Evolutionary conservation across 2,329 filamentous ascomycete species (phyloP), one percentile per base, ranked within the genome.

Genomic region (Colletotrichum graminicola): DNA sequence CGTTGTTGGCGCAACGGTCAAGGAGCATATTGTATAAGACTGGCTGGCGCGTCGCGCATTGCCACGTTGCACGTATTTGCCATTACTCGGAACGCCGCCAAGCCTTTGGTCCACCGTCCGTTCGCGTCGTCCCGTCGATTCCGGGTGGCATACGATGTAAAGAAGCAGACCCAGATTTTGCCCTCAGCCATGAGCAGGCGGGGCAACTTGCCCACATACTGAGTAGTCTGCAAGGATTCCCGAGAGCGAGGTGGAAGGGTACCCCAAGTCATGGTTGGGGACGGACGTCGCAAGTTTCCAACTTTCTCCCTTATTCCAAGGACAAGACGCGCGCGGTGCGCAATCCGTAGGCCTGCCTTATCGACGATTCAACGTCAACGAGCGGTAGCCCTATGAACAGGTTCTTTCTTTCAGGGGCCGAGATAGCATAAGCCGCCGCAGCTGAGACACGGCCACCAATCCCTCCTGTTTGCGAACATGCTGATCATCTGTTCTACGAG

Each of bases 401-500:
- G 52, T 18, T n/a, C 43, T 52, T 18, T n/a, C 43, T 26, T 23
- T 29, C n/a, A 36, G 39, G 62, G 51, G 18, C 26, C n/a, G 5
- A 26, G 36, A n/a, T 21, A 29, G 51, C 62, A 34, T 8, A 4
- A 34, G 11, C 16, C 66, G 64, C 39, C 54, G 59, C 63, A 69
- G 34, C 26, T 72, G 69, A 71, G 68, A 72, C 65, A 41, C 23
- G 12, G 8, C 41, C 43, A 60, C 60, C 26, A 60, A 69, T 34
- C 21, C 26, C n/a, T 45, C 68, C 45, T 52, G 57, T 21, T 43
- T 43, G 4, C 29, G 36, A 45, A n/a, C 36, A 16, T 23, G 60
- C 39, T 49, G 69, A 72, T 69, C 65, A 60, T 60, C 59, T 66
- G 65, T 69, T 60, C 63, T 69, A 45, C 65, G 52, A 68, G 36